phyloP scores from a whole-genome alignment of 805 yeast genomes.

The Kodamaea kakaduensis region DNA sequence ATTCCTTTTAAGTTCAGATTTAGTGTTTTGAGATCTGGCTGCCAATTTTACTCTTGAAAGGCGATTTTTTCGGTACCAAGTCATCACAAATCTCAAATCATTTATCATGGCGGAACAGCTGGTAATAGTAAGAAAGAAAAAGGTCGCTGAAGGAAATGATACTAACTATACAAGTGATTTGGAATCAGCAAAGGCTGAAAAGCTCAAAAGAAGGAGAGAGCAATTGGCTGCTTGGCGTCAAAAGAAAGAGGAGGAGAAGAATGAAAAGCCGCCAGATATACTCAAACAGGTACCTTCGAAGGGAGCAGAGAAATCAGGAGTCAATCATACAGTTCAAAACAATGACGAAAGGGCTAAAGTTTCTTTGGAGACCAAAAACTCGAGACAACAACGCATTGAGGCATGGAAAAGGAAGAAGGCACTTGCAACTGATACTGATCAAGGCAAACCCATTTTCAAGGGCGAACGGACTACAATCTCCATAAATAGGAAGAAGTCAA shows the following conservation, averaged over 20 bases:
- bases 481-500: not conserved
- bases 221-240: slow-evolving; percentile 58
- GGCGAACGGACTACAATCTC: slow-evolving; percentile 2
- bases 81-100: no score
- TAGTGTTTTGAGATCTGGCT: no score
- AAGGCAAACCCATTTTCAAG: not conserved
- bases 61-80: no score
- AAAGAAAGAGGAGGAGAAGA: slow-evolving; percentile 37
- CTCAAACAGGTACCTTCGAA: no score
- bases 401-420: slow-evolving; percentile 49
- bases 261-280: no score
- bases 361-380: slow-evolving; percentile 16
- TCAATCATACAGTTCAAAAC: no score
- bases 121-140: slow-evolving; percentile 2
- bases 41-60: no score
- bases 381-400: slow-evolving; percentile 39
- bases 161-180: slow-evolving; percentile 14
- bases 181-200: slow-evolving; percentile 27
- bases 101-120: no score
- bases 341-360: no score
- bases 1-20: not conserved
- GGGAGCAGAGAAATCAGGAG: no score
- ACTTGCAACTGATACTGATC: slow-evolving; percentile 1
- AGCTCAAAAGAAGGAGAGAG: slow-evolving; percentile 43
- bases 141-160: slow-evolving; percentile 5